Evolutionary conservation across 2,329 filamentous ascomycete species (phyloP).

Genomic region (Zasmidium angulare): DNA sequence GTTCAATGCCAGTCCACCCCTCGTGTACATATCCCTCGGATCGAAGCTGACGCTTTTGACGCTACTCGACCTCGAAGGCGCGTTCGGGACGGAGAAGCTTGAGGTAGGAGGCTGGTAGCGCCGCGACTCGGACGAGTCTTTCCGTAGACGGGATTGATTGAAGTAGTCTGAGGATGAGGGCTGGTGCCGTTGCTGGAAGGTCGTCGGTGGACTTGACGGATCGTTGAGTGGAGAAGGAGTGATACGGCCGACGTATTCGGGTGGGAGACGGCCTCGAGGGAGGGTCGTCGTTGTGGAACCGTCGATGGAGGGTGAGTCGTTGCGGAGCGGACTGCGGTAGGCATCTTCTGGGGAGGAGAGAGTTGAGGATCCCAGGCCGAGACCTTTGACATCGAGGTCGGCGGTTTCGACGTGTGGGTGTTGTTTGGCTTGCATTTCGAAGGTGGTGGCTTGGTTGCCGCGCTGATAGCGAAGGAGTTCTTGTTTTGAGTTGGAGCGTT

Average conservation of each 20-base stretch:
- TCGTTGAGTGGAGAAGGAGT: slow-evolving; percentile 10
- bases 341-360: slow-evolving; percentile 18
- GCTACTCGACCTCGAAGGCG: slow-evolving; percentile 10
- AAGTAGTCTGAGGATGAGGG: slow-evolving; percentile 10
- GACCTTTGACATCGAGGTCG: slow-evolving; percentile 19
- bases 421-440: slow-evolving; percentile 34
- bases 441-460: slow-evolving; percentile 31
- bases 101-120: slow-evolving; percentile 12
- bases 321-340: slow-evolving; percentile 15
- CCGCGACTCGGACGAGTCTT: slow-evolving; percentile 1
- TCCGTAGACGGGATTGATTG: background rate
- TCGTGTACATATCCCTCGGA: slow-evolving; percentile 5
- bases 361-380: slow-evolving; percentile 5
- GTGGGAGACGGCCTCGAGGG: slow-evolving; percentile 12
- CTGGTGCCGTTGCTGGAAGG: background rate
- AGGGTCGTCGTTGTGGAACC: background rate
- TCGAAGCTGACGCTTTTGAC: slow-evolving; percentile 16
- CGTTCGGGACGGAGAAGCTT: slow-evolving; percentile 16
- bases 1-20: slow-evolving; percentile 15
- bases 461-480: slow-evolving; percentile 25
- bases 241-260: slow-evolving; percentile 19
- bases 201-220: background rate
- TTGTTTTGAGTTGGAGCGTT: slow-evolving; percentile 24
- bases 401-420: slow-evolving; percentile 11
- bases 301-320: slow-evolving; percentile 3